Base-by-base conservation (phyloP, 2,329 filamentous ascomycete species). In the Penicillium sp. region DNA sequence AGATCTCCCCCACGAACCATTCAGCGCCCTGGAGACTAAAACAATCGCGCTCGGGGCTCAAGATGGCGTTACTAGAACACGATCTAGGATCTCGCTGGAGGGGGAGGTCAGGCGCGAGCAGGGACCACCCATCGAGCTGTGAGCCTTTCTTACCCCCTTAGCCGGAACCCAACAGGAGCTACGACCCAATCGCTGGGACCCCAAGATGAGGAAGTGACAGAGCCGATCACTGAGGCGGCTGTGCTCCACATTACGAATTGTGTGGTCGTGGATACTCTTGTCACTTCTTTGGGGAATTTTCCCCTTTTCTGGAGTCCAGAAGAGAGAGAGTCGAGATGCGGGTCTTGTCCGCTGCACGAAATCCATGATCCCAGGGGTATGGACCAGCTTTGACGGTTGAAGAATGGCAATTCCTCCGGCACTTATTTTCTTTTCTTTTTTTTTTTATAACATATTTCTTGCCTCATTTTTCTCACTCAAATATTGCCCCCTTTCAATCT, bases 251-350 rank as follows among this genome's bases (percentile, higher is more conserved):
- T 27, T 58, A 55, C 56, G 48, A 52, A 51, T 37, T 31, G 21
- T 26, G 25, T 50, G n/a, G 23, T 42, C 42, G 21, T 37, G 27
- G 29, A 23, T 19, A 25, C 31, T 51, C 2, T 14, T 29, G 25
- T 50, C 26, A 25, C 7, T 14, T 43, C 9, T 45, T 45, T 33
- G 39, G 39, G 27, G 50, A 26, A 16, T n/a, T 47, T 47, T 46
- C 61, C 61, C 63, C 61, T 61, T 66, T 63, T 62, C 54, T 58
- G 43, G 56, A 57, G 55, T 46, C 45, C 35, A 57, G 54, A 54
- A 50, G 35, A 21, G 50, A 52, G 63, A 10, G 63, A 10, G 35
- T 19, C 35, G 16, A 19, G 16, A 39, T 21, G 39, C 39, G 39
- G 60, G 59, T 49, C 58, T 26, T 27, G 43, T 48, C 58, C 59